Conservation (phyloP, 129 eudicot genomes). For the Tanacetum coccineum region DNA sequence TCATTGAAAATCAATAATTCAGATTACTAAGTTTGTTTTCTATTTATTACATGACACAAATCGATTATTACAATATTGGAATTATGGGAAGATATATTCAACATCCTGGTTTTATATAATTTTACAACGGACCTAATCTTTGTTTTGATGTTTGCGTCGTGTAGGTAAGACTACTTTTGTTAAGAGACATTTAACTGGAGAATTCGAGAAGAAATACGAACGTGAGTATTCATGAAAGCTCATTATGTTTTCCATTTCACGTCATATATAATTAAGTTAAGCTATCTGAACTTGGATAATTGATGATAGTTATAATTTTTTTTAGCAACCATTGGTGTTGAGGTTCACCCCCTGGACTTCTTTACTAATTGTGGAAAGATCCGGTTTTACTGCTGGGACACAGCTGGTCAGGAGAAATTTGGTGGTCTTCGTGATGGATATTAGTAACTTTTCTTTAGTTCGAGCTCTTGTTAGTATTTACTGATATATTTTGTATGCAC, state of each 20-base stretch:
- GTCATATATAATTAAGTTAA: no score
- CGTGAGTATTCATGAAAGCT: slow-evolving; percentile 25
- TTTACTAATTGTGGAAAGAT: slow-evolving; percentile 67
- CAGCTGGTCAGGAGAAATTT: slow-evolving; percentile 73
- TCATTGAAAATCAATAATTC: no score
- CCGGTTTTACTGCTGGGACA: slow-evolving; percentile 74
- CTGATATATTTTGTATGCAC: no score
- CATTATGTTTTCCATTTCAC: not conserved
- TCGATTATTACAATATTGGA: no score
- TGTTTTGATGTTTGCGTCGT: not conserved
- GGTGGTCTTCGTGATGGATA: slow-evolving; percentile 67
- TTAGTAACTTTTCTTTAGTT: slow-evolving; percentile 29
- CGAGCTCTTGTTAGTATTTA: no score
- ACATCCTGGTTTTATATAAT: no score
- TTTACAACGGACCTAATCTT: no score
- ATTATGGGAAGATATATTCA: no score
- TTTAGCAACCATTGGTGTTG: slow-evolving; percentile 71
- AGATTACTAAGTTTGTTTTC: not conserved
- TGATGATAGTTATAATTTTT: not conserved
- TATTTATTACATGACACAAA: no score
- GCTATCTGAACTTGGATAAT: not conserved
- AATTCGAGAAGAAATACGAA: slow-evolving; percentile 62
- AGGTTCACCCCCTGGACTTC: slow-evolving; percentile 73
- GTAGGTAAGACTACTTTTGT: slow-evolving; percentile 61
- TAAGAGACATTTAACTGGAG: slow-evolving; percentile 55